Base-by-base conservation (phyloP, 2,329 filamentous ascomycete species). In the Ophiognomonia clavigignenti-juglandacearum region DNA sequence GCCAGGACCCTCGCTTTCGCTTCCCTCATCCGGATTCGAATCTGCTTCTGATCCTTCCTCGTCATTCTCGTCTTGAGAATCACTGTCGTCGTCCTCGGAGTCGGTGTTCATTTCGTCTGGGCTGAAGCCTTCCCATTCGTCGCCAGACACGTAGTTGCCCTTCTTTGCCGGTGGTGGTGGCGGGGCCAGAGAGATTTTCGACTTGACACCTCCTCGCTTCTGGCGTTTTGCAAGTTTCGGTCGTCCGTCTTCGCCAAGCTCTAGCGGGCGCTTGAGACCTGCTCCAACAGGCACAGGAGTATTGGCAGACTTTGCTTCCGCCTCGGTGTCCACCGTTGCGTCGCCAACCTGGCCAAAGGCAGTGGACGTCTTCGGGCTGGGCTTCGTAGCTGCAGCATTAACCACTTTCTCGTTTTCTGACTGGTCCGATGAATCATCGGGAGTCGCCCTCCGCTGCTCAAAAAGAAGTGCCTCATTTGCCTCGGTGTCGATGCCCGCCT, bases 221-320 rank as follows among this genome's bases (percentile, higher is more conserved):
- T 92, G 90, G 43, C 89, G 78, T 62, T 89, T 93, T 60, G 86
- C 85, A 43, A 97, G 81, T 3, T 96, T 72, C 0, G 92, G 93
- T 46, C 81, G 82, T 6, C 92, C 89, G 49, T 85, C 81, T 1
- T 88, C 82, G 53, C 88, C 89, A 9, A 89, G 56, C 37, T 95
- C 87, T 10, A 98, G 71, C 1, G 91, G 89, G 35, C 91, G 78
- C 64, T 97, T 97, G 50, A 98, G 66, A 6, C 93, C 93, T 51
- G 83, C 85, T 18, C 93, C 93, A 44, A 80, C 68, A 13, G 51
- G 19, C 16, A 31, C 43, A 11, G 29, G 16, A 8, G 47, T 4
- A 18, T 13, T 27, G 26, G 23, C 31, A 2, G 20, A 19, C 16
- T 19, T 2, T 8, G 13, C 7, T 31, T 18, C 13, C 9, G 13